phyloP scores from a whole-genome alignment of 495 filamentous ascomycete species.

The Penicillium desertorum region DNA sequence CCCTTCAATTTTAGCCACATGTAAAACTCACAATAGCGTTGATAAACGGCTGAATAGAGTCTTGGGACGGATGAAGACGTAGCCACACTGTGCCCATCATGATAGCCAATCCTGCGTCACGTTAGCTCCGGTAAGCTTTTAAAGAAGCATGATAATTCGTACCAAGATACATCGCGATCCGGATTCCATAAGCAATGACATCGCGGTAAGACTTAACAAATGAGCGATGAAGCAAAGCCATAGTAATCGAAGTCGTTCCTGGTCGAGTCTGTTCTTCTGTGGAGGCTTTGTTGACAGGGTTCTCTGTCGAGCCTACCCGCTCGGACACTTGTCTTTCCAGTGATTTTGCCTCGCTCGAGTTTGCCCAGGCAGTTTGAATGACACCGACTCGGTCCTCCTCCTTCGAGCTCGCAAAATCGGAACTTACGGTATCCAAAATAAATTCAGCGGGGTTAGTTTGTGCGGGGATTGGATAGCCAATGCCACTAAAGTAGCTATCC shows the following conservation, averaged over 20 bases:
- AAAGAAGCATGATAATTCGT: constrained; percentile 8
- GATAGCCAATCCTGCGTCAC: constrained; percentile 58
- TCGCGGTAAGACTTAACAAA: constrained; percentile 82
- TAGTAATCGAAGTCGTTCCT: constrained; percentile 30
- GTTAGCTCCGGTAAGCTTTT: constrained; percentile 9
- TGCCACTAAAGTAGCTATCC: constrained; percentile 54
- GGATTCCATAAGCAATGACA: constrained; percentile 76
- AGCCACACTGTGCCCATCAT: constrained; percentile 90
- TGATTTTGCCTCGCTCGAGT: constrained; percentile 20
- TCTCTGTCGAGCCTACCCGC: constrained; percentile 17
- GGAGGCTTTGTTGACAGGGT: constrained; percentile 5
- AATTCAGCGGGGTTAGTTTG: constrained; percentile 78
- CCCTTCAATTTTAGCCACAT: background rate
- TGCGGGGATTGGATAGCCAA: constrained; percentile 59
- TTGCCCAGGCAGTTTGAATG: constrained; percentile 36
- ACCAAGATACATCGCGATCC: constrained; percentile 79
- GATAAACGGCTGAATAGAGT: constrained; percentile 71
- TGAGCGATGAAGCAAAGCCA: constrained; percentile 64
- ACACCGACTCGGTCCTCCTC: constrained; percentile 29
- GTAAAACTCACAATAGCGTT: constrained; percentile 62
- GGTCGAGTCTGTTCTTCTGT: constrained; percentile 32
- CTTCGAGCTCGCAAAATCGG: constrained; percentile 61
- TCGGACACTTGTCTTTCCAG: constrained; percentile 16
- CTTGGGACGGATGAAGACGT: constrained; percentile 60
- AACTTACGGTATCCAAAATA: constrained; percentile 71